phyloP scores from a whole-genome alignment of 768 basidiomycete species.

The Podaxis sp. region DNA sequence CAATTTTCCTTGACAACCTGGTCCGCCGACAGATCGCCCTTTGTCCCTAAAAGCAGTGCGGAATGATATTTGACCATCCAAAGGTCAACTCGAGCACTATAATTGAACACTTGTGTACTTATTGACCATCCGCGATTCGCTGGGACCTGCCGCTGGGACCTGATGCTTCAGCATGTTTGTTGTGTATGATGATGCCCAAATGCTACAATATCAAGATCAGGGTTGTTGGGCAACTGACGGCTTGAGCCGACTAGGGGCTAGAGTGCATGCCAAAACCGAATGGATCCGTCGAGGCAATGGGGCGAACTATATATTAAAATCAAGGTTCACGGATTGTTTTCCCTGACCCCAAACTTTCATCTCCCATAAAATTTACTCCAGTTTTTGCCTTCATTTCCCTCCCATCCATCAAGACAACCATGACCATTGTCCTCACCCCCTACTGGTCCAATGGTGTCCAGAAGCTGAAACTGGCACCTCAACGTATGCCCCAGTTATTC shows the following conservation, averaged over 20 bases:
- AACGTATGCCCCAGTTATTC: slow-evolving; percentile 42
- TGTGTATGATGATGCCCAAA: neutral
- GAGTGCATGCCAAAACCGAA: slow-evolving; percentile 4
- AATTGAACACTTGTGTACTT: neutral
- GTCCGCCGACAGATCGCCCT: neutral
- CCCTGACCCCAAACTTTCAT: slow-evolving; percentile 16
- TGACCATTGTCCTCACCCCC: slow-evolving; percentile 69
- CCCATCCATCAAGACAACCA: slow-evolving; percentile 23
- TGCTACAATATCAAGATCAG: slow-evolving; percentile 1
- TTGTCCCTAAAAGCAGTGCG: neutral
- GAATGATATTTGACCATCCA: neutral
- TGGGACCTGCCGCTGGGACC: neutral
- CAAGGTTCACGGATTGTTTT: neutral
- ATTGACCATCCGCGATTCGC: neutral
- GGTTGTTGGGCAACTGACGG: slow-evolving; percentile 12
- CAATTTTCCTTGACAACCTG: neutral
- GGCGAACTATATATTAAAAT: slow-evolving; percentile 1
- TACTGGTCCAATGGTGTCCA: slow-evolving; percentile 72
- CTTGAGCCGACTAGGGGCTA: neutral
- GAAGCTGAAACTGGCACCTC: slow-evolving; percentile 60
- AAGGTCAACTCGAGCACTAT: neutral
- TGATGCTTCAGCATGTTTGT: slow-evolving; percentile 8
- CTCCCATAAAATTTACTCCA: slow-evolving; percentile 3
- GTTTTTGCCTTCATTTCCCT: slow-evolving; percentile 12
- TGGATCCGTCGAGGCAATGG: neutral